Base-by-base conservation (phyloP, 345 rosid species). In the Hibiscus syriacus region DNA sequence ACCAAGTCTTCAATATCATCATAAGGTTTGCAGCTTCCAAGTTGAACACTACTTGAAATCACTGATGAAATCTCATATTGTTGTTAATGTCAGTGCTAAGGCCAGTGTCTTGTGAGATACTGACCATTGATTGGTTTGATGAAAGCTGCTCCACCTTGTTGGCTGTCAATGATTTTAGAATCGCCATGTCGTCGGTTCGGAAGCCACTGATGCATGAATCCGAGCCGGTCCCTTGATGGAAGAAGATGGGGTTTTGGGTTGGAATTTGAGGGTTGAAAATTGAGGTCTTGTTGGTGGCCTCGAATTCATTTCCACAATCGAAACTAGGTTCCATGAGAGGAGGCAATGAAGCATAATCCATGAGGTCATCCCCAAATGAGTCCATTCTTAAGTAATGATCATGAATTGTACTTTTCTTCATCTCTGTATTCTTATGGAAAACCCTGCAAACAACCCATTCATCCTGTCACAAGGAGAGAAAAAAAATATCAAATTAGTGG, bases 71-170 rank as follows among this genome's bases (percentile, higher is more conserved):
- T 87, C 78, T 87, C 89, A 0, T 82, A n/a, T n/a, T 71, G 20
- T 79, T 76, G 79, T 80, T 86, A 66, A 87, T 62, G 46, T 87
- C 92, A 9, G 86, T 71, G 77, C 92, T 83, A 16, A 78, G 77
- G 41, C 86, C 84, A 8, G 92, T 87, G 19, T 87, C 92, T 26
- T 83, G 87, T 8, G 92, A 87, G 1, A 32, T 82, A 67, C 79
- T 87, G 11, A 82, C 74, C 78, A 84, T 55, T 0, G 91, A 81
- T 41, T 83, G 92, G 34, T 79, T 84, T 0, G 88, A 86, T 1
- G 90, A 82, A 54, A 80, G 77, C 60, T 78, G 88, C 74, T 87
- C 89, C 55, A 66, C 72, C 70, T 81, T 87, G 84, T 55, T 67
- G 16, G 46, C 72, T 5, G 64, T 71, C 29, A 77, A 20, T 45